phyloP scores from a whole-genome alignment of 1,284 basidiomycete genomes.

The Heterobasidion occidentale region DNA sequence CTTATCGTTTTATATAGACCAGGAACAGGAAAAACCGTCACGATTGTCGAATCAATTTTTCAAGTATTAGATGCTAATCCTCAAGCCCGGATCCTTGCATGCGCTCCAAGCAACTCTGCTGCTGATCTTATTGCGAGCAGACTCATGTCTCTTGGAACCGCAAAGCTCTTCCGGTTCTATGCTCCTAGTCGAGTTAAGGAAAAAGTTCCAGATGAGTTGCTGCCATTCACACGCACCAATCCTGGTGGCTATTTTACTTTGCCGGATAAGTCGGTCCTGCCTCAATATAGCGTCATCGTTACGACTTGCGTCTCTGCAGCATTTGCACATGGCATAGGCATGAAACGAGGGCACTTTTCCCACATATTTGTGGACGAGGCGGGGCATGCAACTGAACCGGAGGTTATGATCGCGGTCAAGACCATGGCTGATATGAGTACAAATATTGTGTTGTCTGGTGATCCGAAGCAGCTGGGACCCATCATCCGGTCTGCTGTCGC shows the following conservation, averaged over 20 bases:
- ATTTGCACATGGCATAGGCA: constrained; percentile 45
- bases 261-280: constrained; percentile 32
- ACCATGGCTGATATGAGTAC: constrained; percentile 31
- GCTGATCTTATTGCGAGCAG: constrained; percentile 53
- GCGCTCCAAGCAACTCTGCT: constrained; percentile 57
- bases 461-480: constrained; percentile 52
- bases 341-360: constrained; percentile 47
- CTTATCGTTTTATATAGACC: constrained; percentile 23
- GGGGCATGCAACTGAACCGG: constrained; percentile 54
- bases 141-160: constrained; percentile 28
- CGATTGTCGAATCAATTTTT: constrained; percentile 54
- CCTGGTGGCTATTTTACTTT: constrained; percentile 36
- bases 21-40: constrained; percentile 66
- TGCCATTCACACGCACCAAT: constrained; percentile 31
- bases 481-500: constrained; percentile 43
- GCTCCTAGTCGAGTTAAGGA: constrained; percentile 46
- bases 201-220: constrained; percentile 35
- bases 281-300: constrained; percentile 45
- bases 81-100: constrained; percentile 45
- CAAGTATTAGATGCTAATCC: constrained; percentile 42
- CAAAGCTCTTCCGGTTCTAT: constrained; percentile 52
- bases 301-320: constrained; percentile 55
- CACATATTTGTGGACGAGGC: constrained; percentile 66
- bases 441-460: constrained; percentile 47
- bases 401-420: constrained; percentile 46